Evolutionary conservation across 192 early-diverging fungal genomes (phyloP), one percentile per base, ranked within the genome.

Genomic region (Kappamyces sp.): DNA sequence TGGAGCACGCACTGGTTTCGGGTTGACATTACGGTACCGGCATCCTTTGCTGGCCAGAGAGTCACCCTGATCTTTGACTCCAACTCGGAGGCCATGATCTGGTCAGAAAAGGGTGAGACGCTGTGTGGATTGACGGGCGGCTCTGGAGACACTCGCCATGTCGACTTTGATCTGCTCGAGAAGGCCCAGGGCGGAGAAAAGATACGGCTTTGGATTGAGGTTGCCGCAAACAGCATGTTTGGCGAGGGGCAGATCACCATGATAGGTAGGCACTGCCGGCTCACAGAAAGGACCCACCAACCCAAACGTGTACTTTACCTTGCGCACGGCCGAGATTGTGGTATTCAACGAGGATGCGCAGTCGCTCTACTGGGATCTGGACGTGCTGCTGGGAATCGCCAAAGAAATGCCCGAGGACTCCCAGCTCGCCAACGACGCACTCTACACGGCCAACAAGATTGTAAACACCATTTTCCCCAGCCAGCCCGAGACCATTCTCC

Each of bases 171-270:
- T 8, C 37, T 86, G 36, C 75, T 77, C 6, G 51, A 66, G 14
- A 66, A 67, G 48, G 83, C 80, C 9, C 65, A 45, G 6, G 65
- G 53, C 12, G 45, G 65, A 40, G 65, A 78, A 65, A 68, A 67
- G 11, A 71, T 84, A 47, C 73, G 88, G 41, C 77, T 95, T 48
- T 94, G 87, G 64, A 63, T 96, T 39, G 96, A 97, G 59, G 84
- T 92, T 49, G 92, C 88, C 1, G 92, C 91, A 65, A 96, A 98
- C 65, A 86, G 86, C 31, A 77, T 96, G 84, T 94, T 96, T 77
- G 94, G 96, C 15, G 75, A 74, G 37, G 91, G 88, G 29, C 66
- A 75, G 12, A 73, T 68, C 64, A 76, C 76, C 0, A 22, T 75
- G 42, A 88, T 88, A 50, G 71, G n/a, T n/a, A n/a, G n/a, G n/a